phyloP scores from a whole-genome alignment of 202 grass and related monocot species.

The Setaria italica region DNA sequence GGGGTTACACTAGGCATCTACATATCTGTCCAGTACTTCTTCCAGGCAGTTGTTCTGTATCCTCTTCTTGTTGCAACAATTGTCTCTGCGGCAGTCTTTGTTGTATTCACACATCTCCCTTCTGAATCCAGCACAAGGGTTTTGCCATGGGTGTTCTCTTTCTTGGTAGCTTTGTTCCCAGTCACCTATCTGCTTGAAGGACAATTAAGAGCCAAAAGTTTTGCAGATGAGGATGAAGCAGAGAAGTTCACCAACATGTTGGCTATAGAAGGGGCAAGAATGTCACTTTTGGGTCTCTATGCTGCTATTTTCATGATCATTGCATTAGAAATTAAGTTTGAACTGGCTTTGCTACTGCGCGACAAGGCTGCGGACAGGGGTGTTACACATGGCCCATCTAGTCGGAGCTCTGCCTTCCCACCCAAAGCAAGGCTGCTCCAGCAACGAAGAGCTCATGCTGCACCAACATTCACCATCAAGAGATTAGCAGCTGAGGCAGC shows the following conservation, averaged over 20 bases:
- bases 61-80: conserved; percentile 91
- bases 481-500: conserved; percentile 88
- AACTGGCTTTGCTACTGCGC: conserved; percentile 78
- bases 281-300: conserved; percentile 94
- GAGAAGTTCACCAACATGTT: conserved; percentile 81
- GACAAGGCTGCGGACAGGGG: conserved; percentile 75
- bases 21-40: conserved; percentile 92
- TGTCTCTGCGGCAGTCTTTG: conserved; percentile 71
- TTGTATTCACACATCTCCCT: conserved; percentile 90
- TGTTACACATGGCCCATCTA: conserved; percentile 50
- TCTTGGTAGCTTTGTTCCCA: conserved; percentile 82
- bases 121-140: conserved; percentile 92
- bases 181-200: conserved; percentile 94
- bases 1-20: conserved; percentile 91
- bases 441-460: conserved; percentile 45
- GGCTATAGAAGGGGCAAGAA: conserved; percentile 43
- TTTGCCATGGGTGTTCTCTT: conserved; percentile 96
- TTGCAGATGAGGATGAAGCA: conserved; percentile 73
- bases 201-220: conserved; percentile 74
- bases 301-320: conserved; percentile 99
- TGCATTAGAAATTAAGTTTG: conserved; percentile 91
- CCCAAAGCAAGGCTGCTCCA: conserved; percentile 87
- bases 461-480: conserved; percentile 93
- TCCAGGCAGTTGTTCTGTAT: conserved; percentile 85
- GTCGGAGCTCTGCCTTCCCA: conserved; percentile 60